Evolutionary conservation across 352 stramenopile genomes (phyloP), one percentile per base, ranked within the genome.

Genomic region (Halophytophthora batemanensis): DNA sequence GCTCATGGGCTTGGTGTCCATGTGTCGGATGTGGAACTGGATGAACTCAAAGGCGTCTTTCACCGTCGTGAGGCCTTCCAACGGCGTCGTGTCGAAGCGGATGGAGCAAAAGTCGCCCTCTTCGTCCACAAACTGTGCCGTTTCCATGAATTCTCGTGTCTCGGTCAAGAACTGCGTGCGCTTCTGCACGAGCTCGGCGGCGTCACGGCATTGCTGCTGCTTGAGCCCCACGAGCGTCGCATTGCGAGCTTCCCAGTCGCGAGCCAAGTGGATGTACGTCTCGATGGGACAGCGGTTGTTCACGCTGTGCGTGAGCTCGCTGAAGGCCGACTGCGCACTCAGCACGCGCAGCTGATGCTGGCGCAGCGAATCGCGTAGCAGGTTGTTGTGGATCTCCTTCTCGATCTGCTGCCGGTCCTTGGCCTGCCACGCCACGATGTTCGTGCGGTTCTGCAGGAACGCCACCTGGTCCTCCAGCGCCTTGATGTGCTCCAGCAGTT

Each of bases 81-180:
- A 44, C 11, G 63, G 70, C 2, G 59, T 60, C 50, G 70, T 55
- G 21, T 80, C 59, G 48, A 80, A 83, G 21, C 67, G 61, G 12
- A 70, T 47, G 11, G 55, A 71, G 50, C 67, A 78, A 23, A 64
- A 77, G 33, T 83, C 67, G 3, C 70, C 72, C 10, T 21, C 23
- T 11, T 70, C 65, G 17, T 61, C 74, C 44, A 77, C 55, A 45
- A 80, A 86, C 28, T 73, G 69, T 22, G 71, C 71, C 41, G 55
- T 68, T 17, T 70, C 59, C 2, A 52, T 40, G 43, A 73, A 72
- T 5, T 68, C 61, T 10, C 66, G 61, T 2, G 52, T 59, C 6
- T 66, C 48, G 4, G 74, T 64, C 29, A 80, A 46, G 33, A 82
- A 77, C 21, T 63, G 72, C 19, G 62, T 73, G 11, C 75, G 69